Evolutionary conservation across 495 filamentous ascomycete genomes (phyloP), one percentile per base, ranked within the genome.

Genomic region (Hamigera avellanea): DNA sequence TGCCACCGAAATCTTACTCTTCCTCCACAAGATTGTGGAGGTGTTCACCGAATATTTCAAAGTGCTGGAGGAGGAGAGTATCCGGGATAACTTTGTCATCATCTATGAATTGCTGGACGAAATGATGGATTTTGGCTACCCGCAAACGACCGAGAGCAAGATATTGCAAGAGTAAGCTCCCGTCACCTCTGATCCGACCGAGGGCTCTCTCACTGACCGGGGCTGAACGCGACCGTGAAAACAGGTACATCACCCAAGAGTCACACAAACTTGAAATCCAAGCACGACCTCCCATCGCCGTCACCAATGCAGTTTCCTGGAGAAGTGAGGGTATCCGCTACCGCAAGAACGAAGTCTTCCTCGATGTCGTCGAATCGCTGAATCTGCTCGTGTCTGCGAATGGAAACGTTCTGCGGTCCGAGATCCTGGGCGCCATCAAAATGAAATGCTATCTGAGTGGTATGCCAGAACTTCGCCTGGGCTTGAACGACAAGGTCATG

Each of bases 101-200:
- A 99, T 99, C 51, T 99, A 99, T 69, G 93, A 99, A 63, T 64
- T 99, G 36, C 75, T 99, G 44, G 93, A 99, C 57, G 93, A 99
- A 66, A 99, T 99, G 93, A 99, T 99, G 93, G 93, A 99, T 59
- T 99, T 96, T 66, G 93, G 93, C 33, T 95, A 99, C 59, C 93
- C 93, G 13, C 93, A 99, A 61, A 99, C 93, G 14, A 99, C 93
- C 36, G 93, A 99, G 62, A 86, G 75, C 63, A 99, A 99, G 73
- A 99, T 99, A 55, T 67, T 99, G 42, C 93, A 96, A 66, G 93
- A 99, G 70, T 84, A 66, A 44, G 63, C 41, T 9, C 21, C 4
- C 21, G 4, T 9, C n/a, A n/a, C n/a, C n/a, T n/a, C n/a, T n/a
- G n/a, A n/a, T n/a, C n/a, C n/a, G n/a, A n/a, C n/a, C n/a, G n/a